Conservation (phyloP, 1,284 basidiomycete species). For the Gymnopus androsaceus region DNA sequence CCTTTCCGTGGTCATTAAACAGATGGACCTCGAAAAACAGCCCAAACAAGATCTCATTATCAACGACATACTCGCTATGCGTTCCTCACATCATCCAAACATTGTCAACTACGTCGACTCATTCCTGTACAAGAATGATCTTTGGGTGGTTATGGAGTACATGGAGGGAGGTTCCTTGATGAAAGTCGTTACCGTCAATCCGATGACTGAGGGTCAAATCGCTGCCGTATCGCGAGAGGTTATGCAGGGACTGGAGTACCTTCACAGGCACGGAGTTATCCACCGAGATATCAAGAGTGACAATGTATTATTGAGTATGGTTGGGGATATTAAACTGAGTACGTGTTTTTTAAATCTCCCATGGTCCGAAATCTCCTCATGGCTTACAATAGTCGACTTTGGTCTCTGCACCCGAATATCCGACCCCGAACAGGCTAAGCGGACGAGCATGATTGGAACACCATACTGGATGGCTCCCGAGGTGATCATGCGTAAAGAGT, state of each 20-base stretch:
- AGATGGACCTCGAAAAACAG: slow-evolving; percentile 99
- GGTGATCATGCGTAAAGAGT: slow-evolving; percentile 97
- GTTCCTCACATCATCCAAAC: too few relatives aligned
- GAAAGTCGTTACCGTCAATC: slow-evolving; percentile 94
- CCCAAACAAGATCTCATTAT: slow-evolving; percentile 99
- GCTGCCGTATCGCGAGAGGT: slow-evolving; percentile 92
- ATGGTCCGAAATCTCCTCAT: slow-evolving; percentile 2
- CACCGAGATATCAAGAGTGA: slow-evolving; percentile 99
- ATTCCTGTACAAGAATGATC: slow-evolving; percentile 94
- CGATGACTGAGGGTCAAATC: slow-evolving; percentile 96
- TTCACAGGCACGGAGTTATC: slow-evolving; percentile 94
- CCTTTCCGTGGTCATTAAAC: slow-evolving; percentile 96
- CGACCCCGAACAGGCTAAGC: slow-evolving; percentile 86
- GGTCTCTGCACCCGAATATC: slow-evolving; percentile 98
- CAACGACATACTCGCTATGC: too few relatives aligned
- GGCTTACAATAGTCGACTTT: slow-evolving; percentile 78
- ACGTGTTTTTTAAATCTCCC: slow-evolving; percentile 40
- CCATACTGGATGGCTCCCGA: slow-evolving; percentile 99
- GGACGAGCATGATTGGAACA: slow-evolving; percentile 99
- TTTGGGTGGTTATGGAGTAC: slow-evolving; percentile 99
- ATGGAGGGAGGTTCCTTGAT: slow-evolving; percentile 95
- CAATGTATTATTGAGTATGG: slow-evolving; percentile 90
- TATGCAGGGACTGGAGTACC: slow-evolving; percentile 86
- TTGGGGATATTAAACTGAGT: slow-evolving; percentile 98
- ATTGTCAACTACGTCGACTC: slow-evolving; percentile 99